Evolutionary conservation across 2,329 filamentous ascomycete species (phyloP), one percentile per base, ranked within the genome.

Genomic region (Massarina eburnea): DNA sequence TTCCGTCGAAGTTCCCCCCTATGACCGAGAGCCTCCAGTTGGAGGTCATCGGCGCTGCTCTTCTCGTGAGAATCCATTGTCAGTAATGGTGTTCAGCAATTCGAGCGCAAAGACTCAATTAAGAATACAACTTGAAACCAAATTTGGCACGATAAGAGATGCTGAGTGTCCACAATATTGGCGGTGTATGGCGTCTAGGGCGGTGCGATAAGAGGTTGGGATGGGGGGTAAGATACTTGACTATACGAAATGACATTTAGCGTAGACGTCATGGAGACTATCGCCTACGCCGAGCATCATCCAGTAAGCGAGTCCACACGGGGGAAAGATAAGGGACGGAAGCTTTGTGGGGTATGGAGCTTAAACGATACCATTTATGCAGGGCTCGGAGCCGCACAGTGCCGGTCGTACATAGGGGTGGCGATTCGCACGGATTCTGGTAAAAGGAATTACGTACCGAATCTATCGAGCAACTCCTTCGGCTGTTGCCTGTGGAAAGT

Each of bases 1-100:
- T 82, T 79, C 20, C 81, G 73, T 55, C 80, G 73, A 41, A 84
- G 66, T 57, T 83, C 80, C 39, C 78, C 76, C 66, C 77, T 77
- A 61, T 83, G 76, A 46, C 82, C 82, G 53, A 84, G 48, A 17
- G 62, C 58, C 36, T 64, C 60, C 18, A 71, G 54, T 40, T 69
- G 64, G 1, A 65, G 58, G 45, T 71, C 68, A 49, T 70, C 67
- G 35, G 62, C 60, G 36, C 51, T 56, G 20, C 20, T 55, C 43
- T 55, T 48, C 14, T 35, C 24, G 10, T 27, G 21, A 9, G 52
- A 37, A 39, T 38, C 45, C 64, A 67, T 66, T 8, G 45, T 64
- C 43, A 49, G 38, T 26, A n/a, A 24, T 17, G 20, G 21, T 17
- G 12, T 34, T 30, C 24, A 26, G 12, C 26, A 22, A 24, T 39